phyloP scores from a whole-genome alignment of 2,329 filamentous ascomycete species.

The Epicoccum sorghinum region DNA sequence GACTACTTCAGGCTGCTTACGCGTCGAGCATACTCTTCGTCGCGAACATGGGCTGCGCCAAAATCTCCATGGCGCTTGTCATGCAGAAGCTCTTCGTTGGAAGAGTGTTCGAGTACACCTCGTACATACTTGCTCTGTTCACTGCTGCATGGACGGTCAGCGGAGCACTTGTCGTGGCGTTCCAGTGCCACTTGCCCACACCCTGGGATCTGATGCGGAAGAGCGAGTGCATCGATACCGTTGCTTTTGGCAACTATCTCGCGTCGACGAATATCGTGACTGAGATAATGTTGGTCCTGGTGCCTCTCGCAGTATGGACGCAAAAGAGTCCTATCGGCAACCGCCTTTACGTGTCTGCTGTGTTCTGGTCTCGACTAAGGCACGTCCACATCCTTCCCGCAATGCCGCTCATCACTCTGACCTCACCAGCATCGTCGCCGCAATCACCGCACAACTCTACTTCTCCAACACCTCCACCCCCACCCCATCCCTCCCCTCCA shows the following conservation, averaged over 20 bases:
- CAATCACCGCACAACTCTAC: constrained; percentile 27
- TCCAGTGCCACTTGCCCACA: constrained; percentile 30
- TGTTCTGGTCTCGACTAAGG: constrained; percentile 34
- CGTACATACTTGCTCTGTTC: constrained; percentile 25
- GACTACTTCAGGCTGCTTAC: constrained; percentile 31
- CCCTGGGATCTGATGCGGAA: constrained; percentile 25
- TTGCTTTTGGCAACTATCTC: constrained; percentile 37
- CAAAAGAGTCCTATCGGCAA: constrained; percentile 29
- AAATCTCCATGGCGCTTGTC: constrained; percentile 33
- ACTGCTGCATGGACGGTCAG: constrained; percentile 33
- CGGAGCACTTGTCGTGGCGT: constrained; percentile 32
- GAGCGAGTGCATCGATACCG: constrained; percentile 28
- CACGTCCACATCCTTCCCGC: constrained; percentile 4
- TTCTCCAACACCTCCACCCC: constrained; percentile 27
- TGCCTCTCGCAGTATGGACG: constrained; percentile 40
- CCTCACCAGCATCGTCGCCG: constrained; percentile 29
- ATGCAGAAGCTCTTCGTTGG: constrained; percentile 32
- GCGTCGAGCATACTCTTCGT: constrained; percentile 34
- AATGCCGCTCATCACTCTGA: neutral
- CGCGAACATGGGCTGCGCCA: constrained; percentile 38
- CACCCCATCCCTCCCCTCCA: constrained; percentile 22
- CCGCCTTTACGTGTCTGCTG: constrained; percentile 30
- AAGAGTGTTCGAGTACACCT: constrained; percentile 20
- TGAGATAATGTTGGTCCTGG: constrained; percentile 32
- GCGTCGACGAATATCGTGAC: constrained; percentile 35